Percentiles rank a stretch among this genome's conserved stretches.
phyloP scores from a whole-genome alignment of 129 eudicot species.

The Flaveria trinervia region DNA sequence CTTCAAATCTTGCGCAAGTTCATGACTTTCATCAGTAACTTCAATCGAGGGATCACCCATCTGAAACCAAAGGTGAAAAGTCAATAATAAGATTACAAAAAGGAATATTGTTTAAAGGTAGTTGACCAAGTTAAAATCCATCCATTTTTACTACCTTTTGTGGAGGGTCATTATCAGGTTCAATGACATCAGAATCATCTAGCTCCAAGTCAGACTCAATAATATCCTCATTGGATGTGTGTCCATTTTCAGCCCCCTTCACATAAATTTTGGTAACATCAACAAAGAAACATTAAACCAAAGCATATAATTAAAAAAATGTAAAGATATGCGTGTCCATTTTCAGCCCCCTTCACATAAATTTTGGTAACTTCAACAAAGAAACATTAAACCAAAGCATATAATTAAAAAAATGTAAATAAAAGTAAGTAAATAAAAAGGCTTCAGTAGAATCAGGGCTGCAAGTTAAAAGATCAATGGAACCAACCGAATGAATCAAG shows the following conservation, averaged over 20 bases:
- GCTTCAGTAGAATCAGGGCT: conserved; percentile 3
- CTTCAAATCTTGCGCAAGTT: conserved; percentile 63
- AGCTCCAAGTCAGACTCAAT: conserved; percentile 86
- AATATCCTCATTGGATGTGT: conserved; percentile 49
- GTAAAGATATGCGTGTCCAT: conserved; percentile 25
- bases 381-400: not conserved
- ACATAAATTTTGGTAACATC: conserved; percentile 1
- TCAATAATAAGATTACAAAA: not conserved
- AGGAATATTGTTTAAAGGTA: not conserved
- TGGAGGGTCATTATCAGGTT: conserved; percentile 80
- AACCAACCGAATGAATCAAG: not conserved
- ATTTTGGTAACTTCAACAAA: not conserved
- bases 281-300: conserved; percentile 1
- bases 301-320: not conserved
- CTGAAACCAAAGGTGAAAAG: conserved; percentile 37
- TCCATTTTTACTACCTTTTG: conserved; percentile 52
- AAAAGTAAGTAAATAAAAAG: not conserved
- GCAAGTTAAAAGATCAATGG: not conserved
- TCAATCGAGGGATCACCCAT: conserved; percentile 78
- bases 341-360: conserved; percentile 44
- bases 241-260: conserved; percentile 50
- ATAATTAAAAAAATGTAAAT: not conserved
- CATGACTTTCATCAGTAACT: conserved; percentile 62
- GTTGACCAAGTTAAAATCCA: not conserved
- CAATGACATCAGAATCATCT: conserved; percentile 61